These are phyloP conservation scores for Epichloe uncinata DNA, from an alignment of 2,329 filamentous ascomycete species.

Conservation along the genomic window DNA sequence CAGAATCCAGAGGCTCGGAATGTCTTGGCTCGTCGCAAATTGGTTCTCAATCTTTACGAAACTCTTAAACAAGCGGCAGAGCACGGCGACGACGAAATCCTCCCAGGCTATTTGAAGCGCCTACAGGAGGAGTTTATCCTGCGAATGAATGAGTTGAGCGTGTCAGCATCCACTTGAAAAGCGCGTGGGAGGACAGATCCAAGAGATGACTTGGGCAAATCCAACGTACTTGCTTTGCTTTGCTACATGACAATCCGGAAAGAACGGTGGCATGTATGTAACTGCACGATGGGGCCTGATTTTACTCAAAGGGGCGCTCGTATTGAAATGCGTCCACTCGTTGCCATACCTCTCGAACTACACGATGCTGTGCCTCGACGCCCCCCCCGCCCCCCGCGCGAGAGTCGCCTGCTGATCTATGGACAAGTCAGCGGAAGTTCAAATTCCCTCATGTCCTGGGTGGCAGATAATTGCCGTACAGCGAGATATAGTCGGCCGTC, in stretches of 20 bases:
- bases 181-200: slow-evolving; percentile 20
- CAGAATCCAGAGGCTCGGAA: slow-evolving; percentile 44
- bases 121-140: slow-evolving; percentile 59
- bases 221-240: background rate
- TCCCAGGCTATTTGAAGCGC: slow-evolving; percentile 27
- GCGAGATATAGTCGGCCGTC: slow-evolving; percentile 60
- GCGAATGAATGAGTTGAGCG: slow-evolving; percentile 55
- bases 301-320: slow-evolving; percentile 32
- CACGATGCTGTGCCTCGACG: slow-evolving; percentile 53
- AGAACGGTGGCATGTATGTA: background rate
- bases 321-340: slow-evolving; percentile 56
- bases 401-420: slow-evolving; percentile 46
- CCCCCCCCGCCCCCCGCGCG: slow-evolving; percentile 40
- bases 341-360: slow-evolving; percentile 60
- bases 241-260: background rate
- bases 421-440: background rate
- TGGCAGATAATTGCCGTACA: slow-evolving; percentile 36
- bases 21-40: slow-evolving; percentile 50
- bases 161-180: slow-evolving; percentile 18
- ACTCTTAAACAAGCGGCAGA: slow-evolving; percentile 55
- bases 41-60: slow-evolving; percentile 61
- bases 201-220: background rate
- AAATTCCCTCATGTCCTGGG: background rate
- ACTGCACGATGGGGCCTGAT: background rate
- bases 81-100: slow-evolving; percentile 46